Evolutionary conservation across 148 eudicot species (phyloP).

Genomic region (Fallopia convolvulus): DNA sequence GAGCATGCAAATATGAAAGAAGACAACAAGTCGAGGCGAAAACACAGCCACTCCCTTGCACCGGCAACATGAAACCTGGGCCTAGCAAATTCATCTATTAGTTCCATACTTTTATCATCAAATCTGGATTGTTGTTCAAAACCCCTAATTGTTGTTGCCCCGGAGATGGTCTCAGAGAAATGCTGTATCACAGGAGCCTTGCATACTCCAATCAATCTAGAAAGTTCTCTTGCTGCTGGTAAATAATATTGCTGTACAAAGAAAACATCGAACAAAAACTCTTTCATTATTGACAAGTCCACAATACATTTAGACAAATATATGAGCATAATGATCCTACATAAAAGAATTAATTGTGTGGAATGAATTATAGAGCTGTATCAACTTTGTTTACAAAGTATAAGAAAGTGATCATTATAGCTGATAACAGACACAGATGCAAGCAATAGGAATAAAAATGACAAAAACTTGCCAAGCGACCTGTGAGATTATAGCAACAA

Average conservation of each 20-base stretch:
- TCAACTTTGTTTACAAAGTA: neutral
- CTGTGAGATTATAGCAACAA: conserved; percentile 57
- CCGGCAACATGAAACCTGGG: conserved; percentile 50
- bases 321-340: neutral
- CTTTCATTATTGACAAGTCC: neutral
- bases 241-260: conserved; percentile 43
- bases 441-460: conserved; percentile 45
- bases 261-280: neutral
- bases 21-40: conserved; percentile 51
- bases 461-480: conserved; percentile 69
- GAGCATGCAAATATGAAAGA: conserved; percentile 41
- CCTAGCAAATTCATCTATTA: conserved; percentile 41
- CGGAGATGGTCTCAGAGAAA: conserved; percentile 67
- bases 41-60: conserved; percentile 59
- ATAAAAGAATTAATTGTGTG: too few relatives aligned
- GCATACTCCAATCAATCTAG: conserved; percentile 47
- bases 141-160: conserved; percentile 61
- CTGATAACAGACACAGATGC: conserved; percentile 54
- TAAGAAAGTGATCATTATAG: conserved; percentile 20
- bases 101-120: conserved; percentile 26
- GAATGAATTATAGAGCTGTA: too few relatives aligned
- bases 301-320: neutral
- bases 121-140: conserved; percentile 56
- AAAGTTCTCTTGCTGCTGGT: conserved; percentile 56
- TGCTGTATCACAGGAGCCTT: conserved; percentile 72